Evolutionary conservation across 1,284 basidiomycete genomes (phyloP), one percentile per base, ranked within the genome.

Genomic region (Pseudozyma hubeiensis): DNA sequence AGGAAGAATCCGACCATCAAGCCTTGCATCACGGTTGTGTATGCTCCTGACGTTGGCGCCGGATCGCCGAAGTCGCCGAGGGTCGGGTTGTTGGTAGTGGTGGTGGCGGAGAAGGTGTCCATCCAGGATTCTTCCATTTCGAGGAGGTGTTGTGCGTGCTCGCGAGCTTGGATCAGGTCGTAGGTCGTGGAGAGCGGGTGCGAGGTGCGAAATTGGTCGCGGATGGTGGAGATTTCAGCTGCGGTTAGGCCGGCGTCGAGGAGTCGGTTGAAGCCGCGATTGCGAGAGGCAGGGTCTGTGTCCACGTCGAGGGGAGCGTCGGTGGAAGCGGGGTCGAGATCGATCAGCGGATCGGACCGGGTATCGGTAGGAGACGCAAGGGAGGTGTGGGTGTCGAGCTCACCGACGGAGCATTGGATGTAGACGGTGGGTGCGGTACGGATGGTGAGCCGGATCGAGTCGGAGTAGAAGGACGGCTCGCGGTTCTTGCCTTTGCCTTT

Each of bases 111-210:
- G 50, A 75, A 67, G 14, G 40, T 47, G 50, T 75, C 73, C 58
- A 75, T 70, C 73, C 73, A 75, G 11, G 59, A 60, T 17, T 75
- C 73, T 55, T 75, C 73, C 53, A 75, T 48, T 17, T 62, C 60
- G 46, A 69, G 58, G 16, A 70, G 47, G 44, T 75, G 68, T 34
- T 59, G 52, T 2, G 57, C 45, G 37, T 75, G 68, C 35, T 70
- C 68, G 19, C 16, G 53, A 10, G 51, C 40, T 9, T 44, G 60
- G 30, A 71, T 64, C 3, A 68, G 50, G 47, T 66, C 62, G 57
- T 65, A 67, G 4, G 59, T 29, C 11, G 34, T 40, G 13, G 48
- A 7, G n/a, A 68, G 40, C 13, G 63, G 62, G n/a, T 62, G 54
- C 6, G 73, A 46, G 39, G 59, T 44, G 29, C 59, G 69, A 43